phyloP scores from a whole-genome alignment of 345 rosid genomes.

The Eucalyptus urophylla region DNA sequence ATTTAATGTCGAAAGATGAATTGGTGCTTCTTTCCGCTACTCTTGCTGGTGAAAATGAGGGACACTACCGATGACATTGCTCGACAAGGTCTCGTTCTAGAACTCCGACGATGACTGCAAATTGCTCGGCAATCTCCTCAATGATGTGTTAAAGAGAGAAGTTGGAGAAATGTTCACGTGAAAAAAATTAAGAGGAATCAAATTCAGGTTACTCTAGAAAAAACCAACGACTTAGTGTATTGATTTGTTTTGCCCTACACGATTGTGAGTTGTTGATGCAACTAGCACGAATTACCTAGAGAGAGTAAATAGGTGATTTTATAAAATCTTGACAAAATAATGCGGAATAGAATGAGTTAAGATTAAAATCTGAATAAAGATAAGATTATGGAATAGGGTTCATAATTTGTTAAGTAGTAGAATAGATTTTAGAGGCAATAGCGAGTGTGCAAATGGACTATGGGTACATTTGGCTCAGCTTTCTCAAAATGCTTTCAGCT shows the following conservation, averaged over 20 bases:
- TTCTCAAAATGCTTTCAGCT: accelerated
- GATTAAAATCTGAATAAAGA: no score
- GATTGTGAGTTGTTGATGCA: background rate
- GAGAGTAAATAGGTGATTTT: no score
- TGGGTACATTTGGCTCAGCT: accelerated
- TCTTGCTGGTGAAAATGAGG: slow-evolving; percentile 33
- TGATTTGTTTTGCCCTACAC: background rate
- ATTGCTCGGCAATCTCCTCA: slow-evolving; percentile 64
- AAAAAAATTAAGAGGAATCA: slow-evolving; percentile 53
- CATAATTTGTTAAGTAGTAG: no score
- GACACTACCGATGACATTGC: slow-evolving; percentile 80
- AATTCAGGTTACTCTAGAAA: slow-evolving; percentile 28
- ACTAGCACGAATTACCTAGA: no score
- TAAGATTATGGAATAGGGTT: no score
- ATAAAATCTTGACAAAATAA: no score
- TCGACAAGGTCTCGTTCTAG: slow-evolving; percentile 79
- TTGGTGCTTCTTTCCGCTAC: background rate
- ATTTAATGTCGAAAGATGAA: background rate
- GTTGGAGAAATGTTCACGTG: slow-evolving; percentile 49
- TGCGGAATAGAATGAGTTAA: no score
- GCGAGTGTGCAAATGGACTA: no score
- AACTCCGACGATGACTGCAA: slow-evolving; percentile 85
- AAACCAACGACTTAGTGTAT: background rate
- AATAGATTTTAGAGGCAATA: no score
- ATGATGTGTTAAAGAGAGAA: slow-evolving; percentile 73